Evolutionary conservation across 305 asterid species (phyloP).

Genomic region (Fraxinus angustifolia): DNA sequence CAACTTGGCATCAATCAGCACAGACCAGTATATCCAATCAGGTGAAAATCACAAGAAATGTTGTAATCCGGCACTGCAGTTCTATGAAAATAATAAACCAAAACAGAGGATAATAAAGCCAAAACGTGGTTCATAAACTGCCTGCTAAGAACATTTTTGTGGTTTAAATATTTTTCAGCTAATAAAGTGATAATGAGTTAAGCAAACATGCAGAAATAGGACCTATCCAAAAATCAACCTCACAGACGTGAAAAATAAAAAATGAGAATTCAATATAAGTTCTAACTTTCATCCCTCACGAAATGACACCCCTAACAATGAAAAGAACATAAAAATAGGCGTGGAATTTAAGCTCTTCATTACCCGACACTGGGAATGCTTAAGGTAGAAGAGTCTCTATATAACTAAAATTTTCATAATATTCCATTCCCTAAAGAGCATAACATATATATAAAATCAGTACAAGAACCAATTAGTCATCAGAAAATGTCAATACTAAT

Average conservation of each 20-base stretch:
- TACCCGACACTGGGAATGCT: neutral
- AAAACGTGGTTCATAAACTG: constrained; percentile 1
- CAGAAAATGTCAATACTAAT: constrained; percentile 5
- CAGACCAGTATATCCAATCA: constrained; percentile 10
- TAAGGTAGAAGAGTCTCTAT: neutral
- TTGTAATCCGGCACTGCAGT: constrained; percentile 16
- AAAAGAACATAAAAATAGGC: neutral
- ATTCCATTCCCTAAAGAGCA: constrained; percentile 13
- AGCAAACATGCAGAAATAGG: neutral
- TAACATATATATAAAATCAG: neutral
- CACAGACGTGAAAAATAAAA: neutral
- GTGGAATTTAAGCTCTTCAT: neutral
- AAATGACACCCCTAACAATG: neutral
- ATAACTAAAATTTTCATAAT: neutral
- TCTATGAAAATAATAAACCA: neutral
- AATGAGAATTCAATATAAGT: neutral
- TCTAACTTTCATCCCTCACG: neutral
- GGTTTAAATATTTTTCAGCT: constrained; percentile 1
- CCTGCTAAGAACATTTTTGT: neutral
- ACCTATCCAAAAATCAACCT: neutral
- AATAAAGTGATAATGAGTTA: neutral
- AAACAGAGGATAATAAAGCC: neutral
- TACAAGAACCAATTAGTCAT: neutral
- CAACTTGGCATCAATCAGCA: constrained; percentile 9
- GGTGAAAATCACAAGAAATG: neutral